phyloP scores from a whole-genome alignment of 1,284 basidiomycete species.

The Stygiomarasmius scandens region DNA sequence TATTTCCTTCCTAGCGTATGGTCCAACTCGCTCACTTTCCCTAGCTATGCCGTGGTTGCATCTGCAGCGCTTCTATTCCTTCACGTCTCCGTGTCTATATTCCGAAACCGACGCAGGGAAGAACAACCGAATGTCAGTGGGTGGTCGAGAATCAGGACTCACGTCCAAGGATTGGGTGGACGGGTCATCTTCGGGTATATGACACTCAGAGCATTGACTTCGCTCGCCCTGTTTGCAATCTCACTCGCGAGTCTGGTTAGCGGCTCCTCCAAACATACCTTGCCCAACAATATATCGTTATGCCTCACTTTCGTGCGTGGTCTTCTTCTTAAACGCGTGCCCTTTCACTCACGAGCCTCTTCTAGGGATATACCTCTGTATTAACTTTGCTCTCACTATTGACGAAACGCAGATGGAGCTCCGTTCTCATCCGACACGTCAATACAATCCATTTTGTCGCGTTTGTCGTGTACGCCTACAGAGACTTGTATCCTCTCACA shows the following conservation, averaged over 20 bases:
- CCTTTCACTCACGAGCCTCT: background rate
- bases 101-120: background rate
- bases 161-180: slow-evolving; percentile 5
- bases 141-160: background rate
- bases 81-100: background rate
- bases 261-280: background rate
- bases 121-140: background rate
- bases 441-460: slow-evolving; percentile 29
- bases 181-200: slow-evolving; percentile 7
- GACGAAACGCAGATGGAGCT: background rate
- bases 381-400: background rate
- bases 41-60: slow-evolving; percentile 2
- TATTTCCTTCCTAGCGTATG: background rate
- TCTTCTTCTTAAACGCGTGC: background rate
- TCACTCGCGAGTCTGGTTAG: background rate
- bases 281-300: background rate
- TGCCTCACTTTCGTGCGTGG: background rate
- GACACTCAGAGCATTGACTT: background rate
- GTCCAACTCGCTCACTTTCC: background rate
- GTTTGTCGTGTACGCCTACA: slow-evolving; percentile 47
- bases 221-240: slow-evolving; percentile 1
- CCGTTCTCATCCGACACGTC: slow-evolving; percentile 16
- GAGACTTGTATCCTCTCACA: slow-evolving; percentile 56
- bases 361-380: slow-evolving; percentile 5
- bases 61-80: slow-evolving; percentile 2